phyloP scores from a whole-genome alignment of 2,329 filamentous ascomycete species.

The Cladobotryum protrusum region DNA sequence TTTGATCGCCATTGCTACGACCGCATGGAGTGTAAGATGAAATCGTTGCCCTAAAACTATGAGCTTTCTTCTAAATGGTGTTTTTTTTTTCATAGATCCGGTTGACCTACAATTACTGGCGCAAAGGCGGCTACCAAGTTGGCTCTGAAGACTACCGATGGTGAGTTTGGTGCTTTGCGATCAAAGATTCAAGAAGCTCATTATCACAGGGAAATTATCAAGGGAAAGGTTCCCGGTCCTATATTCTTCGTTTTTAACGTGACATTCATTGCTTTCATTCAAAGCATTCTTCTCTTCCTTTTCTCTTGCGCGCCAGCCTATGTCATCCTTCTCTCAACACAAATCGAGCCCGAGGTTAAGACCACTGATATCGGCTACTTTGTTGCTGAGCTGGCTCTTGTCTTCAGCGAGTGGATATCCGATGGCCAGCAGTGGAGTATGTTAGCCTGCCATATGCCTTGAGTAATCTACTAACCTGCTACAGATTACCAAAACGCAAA shows the following conservation, averaged over 20 bases:
- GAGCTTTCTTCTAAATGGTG: slow-evolving; percentile 1
- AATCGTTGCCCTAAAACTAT: background rate
- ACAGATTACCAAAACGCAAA: slow-evolving; percentile 77
- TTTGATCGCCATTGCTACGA: slow-evolving; percentile 61
- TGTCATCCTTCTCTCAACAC: slow-evolving; percentile 66
- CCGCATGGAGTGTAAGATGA: slow-evolving; percentile 71
- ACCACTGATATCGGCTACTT: slow-evolving; percentile 44
- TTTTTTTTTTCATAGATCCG: slow-evolving; percentile 56
- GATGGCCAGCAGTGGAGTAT: slow-evolving; percentile 89
- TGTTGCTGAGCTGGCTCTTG: slow-evolving; percentile 40
- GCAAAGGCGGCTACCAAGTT: slow-evolving; percentile 82
- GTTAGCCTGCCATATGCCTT: background rate
- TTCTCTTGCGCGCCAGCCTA: slow-evolving; percentile 76
- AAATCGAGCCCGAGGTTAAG: slow-evolving; percentile 48
- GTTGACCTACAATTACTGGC: slow-evolving; percentile 94
- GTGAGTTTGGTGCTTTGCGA: slow-evolving; percentile 25
- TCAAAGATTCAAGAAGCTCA: background rate
- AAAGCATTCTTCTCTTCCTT: slow-evolving; percentile 74
- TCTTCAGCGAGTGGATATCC: slow-evolving; percentile 68
- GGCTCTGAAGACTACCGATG: slow-evolving; percentile 96
- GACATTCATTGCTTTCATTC: slow-evolving; percentile 78
- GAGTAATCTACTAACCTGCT: background rate
- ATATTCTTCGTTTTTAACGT: slow-evolving; percentile 82
- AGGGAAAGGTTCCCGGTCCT: slow-evolving; percentile 53
- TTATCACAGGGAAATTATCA: slow-evolving; percentile 58